phyloP scores from a whole-genome alignment of 768 basidiomycete genomes.

The Suillus spraguei region DNA sequence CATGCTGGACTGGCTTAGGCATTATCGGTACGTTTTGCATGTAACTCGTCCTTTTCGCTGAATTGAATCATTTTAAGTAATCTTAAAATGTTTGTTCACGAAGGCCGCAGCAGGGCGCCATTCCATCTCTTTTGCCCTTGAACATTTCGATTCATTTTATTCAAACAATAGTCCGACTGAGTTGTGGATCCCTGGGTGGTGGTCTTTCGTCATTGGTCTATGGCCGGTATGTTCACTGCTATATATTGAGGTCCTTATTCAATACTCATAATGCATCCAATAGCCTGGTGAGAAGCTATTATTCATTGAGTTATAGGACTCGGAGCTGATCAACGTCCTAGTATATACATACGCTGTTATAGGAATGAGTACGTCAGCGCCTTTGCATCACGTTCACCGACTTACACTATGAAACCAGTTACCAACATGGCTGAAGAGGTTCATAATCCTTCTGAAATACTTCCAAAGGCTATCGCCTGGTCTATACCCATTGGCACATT shows the following conservation, averaged over 20 bases:
- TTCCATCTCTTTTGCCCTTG: conserved; percentile 57
- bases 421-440: conserved; percentile 74
- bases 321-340: conserved; percentile 21
- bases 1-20: conserved; percentile 66
- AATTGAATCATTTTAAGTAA: conserved; percentile 42
- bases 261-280: conserved; percentile 4
- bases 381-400: neutral
- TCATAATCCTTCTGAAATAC: conserved; percentile 53
- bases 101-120: conserved; percentile 60
- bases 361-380: conserved; percentile 54
- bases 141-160: conserved; percentile 56
- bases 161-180: no score
- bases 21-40: conserved; percentile 42
- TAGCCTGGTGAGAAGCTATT: conserved; percentile 33
- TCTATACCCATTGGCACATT: conserved; percentile 56
- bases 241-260: neutral
- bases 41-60: neutral
- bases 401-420: conserved; percentile 36
- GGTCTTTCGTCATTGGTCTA: conserved; percentile 70
- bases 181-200: conserved; percentile 67
- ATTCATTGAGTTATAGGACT: conserved; percentile 10
- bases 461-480: conserved; percentile 58
- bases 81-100: conserved; percentile 54
- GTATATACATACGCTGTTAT: conserved; percentile 62
- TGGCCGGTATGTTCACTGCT: conserved; percentile 43